Conservation (phyloP, 371 early-diverging fungal genomes). For the Zancudomyces culisetae region DNA sequence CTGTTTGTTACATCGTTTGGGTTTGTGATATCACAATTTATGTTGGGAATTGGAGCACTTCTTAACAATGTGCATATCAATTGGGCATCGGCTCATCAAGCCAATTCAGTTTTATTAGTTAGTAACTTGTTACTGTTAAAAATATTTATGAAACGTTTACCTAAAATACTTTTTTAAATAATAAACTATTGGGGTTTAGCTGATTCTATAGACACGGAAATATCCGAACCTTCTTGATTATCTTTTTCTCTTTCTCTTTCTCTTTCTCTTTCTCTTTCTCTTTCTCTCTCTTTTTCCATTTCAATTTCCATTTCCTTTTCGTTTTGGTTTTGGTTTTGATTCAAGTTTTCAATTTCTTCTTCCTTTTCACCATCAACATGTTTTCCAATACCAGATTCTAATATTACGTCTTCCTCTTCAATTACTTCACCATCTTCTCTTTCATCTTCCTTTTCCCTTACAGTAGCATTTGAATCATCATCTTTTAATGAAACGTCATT, state of each 20-base stretch:
- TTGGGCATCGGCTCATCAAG: slow-evolving; percentile 89
- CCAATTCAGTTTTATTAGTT: slow-evolving; percentile 74
- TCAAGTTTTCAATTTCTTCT: slow-evolving; percentile 14
- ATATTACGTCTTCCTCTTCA: slow-evolving; percentile 12
- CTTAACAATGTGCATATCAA: slow-evolving; percentile 83
- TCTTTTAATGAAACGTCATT: no score
- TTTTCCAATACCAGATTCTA: no score
- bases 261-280: no score
- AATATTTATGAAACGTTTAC: slow-evolving; percentile 50
- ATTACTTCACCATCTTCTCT: slow-evolving; percentile 23
- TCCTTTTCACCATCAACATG: no score
- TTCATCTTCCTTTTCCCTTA: slow-evolving; percentile 18
- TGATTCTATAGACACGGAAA: no score
- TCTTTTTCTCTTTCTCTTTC: no score
- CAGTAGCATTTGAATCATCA: no score
- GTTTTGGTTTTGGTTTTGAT: background rate
- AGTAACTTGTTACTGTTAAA: slow-evolving; percentile 60
- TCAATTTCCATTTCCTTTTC: background rate
- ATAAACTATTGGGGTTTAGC: no score
- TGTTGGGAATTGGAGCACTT: slow-evolving; percentile 78
- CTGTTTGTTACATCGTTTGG: slow-evolving; percentile 56
- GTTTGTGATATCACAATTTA: slow-evolving; percentile 51
- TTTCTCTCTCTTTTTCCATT: background rate
- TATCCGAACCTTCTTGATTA: no score
- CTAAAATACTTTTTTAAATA: slow-evolving; percentile 9